Base-by-base conservation (phyloP, 495 filamentous ascomycete genomes). In the Clavariopsis aquatica region DNA sequence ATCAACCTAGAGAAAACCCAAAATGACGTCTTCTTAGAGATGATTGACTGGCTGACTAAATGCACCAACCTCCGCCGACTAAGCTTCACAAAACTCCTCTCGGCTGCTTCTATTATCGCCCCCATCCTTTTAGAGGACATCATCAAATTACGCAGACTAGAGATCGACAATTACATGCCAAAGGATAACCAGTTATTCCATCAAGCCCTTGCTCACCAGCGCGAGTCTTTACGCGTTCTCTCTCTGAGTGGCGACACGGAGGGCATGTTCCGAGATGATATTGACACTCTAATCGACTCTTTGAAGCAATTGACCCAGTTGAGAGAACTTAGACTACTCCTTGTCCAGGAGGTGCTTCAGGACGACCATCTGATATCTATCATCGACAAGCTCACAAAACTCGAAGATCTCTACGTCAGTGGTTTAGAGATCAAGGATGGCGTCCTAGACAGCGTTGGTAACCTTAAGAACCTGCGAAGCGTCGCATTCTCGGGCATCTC, bases 341-440 rank as follows among this genome's bases (percentile, higher is more conserved):
- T 80, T 19, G 78, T 85, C 10, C 84, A 83, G 2, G 83, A 85
- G 26, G 77, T 79, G 51, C 81, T 88, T 47, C 72, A 69, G 4
- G 79, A 80, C 49, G 73, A 78, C 22, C 74, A 86, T 49, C 77
- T 90, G 43, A 73, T 76, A 22, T 59, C 70, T 10, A 75, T 90
- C 6, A 79, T 84, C 0, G 73, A 75, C 24, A 76, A 72, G 15
- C 74, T 88, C 28, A 74, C 76, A 0, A 66, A 73, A 2, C 75
- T 91, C 17, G 83, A 87, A 65, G 74, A 81, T 4, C 77, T 89
- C 36, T 80, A 77, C 67, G 77, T 81, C 24, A 79, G 81, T 56
- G 83, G 84, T 34, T 83, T 82, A 43, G 80, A 78, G 12, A 75
- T 85, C 28, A 77, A 81, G 0, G 81, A 87, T 63, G 75, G 74